phyloP scores from a whole-genome alignment of 352 stramenopile species.

The Thraustochytrium sp. region DNA sequence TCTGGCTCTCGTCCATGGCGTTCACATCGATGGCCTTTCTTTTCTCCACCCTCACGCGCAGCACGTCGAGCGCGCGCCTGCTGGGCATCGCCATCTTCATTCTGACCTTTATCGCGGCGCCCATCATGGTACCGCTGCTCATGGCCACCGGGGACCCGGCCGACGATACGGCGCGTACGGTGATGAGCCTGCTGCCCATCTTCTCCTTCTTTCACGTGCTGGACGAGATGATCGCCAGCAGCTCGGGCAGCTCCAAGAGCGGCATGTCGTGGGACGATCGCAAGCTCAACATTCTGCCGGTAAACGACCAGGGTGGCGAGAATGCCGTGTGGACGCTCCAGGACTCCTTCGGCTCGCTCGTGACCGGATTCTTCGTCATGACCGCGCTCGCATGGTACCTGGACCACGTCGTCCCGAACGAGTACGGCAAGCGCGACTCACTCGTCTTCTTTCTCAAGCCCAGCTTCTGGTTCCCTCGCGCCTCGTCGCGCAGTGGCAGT shows the following conservation, averaged over 20 bases:
- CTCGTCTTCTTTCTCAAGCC: slow-evolving; percentile 84
- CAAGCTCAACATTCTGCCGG: slow-evolving; percentile 4
- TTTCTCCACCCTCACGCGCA: slow-evolving; percentile 5
- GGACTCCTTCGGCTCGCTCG: slow-evolving; percentile 64
- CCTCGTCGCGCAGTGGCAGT: background rate
- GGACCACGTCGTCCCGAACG: slow-evolving; percentile 79
- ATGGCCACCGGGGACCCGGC: background rate
- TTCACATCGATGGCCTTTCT: slow-evolving; percentile 26
- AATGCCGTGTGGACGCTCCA: background rate
- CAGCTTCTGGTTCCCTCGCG: slow-evolving; percentile 68
- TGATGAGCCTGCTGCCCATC: slow-evolving; percentile 20
- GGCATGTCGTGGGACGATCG: slow-evolving; percentile 7
- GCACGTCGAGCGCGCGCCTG: slow-evolving; percentile 5
- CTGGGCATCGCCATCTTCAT: slow-evolving; percentile 45
- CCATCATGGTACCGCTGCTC: background rate
- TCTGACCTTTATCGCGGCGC: slow-evolving; percentile 40
- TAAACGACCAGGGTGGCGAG: background rate
- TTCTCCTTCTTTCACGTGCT: slow-evolving; percentile 40
- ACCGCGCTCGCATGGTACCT: slow-evolving; percentile 77
- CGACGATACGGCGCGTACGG: background rate
- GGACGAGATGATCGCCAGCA: slow-evolving; percentile 11
- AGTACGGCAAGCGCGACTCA: slow-evolving; percentile 69
- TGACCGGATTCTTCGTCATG: slow-evolving; percentile 79
- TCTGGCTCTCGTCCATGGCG: slow-evolving; percentile 37
- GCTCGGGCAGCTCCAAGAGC: background rate